Conservation (phyloP, 129 eudicot species). For the Arctium lappa region DNA sequence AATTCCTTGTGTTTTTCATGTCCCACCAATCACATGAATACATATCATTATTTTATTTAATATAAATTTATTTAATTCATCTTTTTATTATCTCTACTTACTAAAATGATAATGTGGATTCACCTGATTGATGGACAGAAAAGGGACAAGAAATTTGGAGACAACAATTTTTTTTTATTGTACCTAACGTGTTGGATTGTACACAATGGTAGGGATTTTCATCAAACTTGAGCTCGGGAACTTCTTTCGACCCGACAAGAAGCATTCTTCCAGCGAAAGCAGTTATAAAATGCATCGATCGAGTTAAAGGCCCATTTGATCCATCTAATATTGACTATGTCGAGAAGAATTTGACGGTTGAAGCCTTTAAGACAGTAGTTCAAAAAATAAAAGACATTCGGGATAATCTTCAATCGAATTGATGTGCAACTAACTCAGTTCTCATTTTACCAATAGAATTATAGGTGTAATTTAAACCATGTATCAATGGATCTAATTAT, state of each 20-base stretch:
- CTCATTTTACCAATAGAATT: neutral
- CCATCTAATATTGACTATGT: conserved; percentile 71
- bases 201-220: conserved; percentile 66
- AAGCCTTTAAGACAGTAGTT: conserved; percentile 39
- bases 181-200: neutral
- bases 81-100: too few relatives aligned
- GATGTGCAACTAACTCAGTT: neutral
- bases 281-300: conserved; percentile 58
- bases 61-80: neutral
- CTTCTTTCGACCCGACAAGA: conserved; percentile 66
- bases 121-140: neutral
- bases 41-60: neutral
- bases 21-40: neutral
- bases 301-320: conserved; percentile 80
- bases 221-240: conserved; percentile 73
- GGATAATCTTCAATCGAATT: conserved; percentile 21
- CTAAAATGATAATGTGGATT: neutral
- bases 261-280: conserved; percentile 82
- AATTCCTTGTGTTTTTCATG: neutral
- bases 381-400: conserved; percentile 25
- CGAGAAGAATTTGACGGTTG: conserved; percentile 55
- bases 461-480: neutral
- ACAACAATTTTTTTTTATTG: neutral
- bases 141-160: too few relatives aligned
- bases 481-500: too few relatives aligned